phyloP scores from a whole-genome alignment of 208 protist species.

The Trypanosoma scelopori region DNA sequence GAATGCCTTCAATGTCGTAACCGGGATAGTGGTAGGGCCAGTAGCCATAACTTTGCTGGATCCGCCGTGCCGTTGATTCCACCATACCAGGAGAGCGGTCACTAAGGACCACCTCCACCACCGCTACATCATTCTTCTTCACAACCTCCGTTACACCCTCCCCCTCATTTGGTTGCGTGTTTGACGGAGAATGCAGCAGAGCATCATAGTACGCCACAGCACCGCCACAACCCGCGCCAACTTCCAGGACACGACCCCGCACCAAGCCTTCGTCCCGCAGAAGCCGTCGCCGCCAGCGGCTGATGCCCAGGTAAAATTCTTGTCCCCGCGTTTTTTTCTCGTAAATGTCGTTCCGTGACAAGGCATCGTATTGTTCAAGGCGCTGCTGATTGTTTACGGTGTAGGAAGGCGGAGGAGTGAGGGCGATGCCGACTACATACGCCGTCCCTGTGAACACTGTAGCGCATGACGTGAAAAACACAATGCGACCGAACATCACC shows the following conservation, averaged over 20 bases:
- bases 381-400: conserved; percentile 76
- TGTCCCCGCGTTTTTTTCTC: conserved; percentile 81
- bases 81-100: conserved; percentile 80
- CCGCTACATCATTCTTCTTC: background rate
- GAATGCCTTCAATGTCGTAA: conserved; percentile 57
- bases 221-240: conserved; percentile 79
- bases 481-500: conserved; percentile 28
- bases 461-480: conserved; percentile 45
- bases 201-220: conserved; percentile 67
- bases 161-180: background rate
- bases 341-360: conserved; percentile 68
- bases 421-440: conserved; percentile 63
- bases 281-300: conserved; percentile 66
- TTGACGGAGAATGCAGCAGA: conserved; percentile 1
- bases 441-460: conserved; percentile 70
- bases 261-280: conserved; percentile 65
- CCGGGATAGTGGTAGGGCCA: conserved; percentile 77
- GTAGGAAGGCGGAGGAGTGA: conserved; percentile 67
- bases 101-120: conserved; percentile 72
- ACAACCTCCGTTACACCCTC: conserved; percentile 3
- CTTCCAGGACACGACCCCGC: conserved; percentile 74
- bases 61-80: conserved; percentile 45
- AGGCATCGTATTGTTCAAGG: conserved; percentile 61
- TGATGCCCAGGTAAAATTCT: conserved; percentile 84
- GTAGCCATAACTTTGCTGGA: conserved; percentile 65